Base-by-base conservation (phyloP, 108 stramenopile genomes). In the Mediolabrus comicus region DNA sequence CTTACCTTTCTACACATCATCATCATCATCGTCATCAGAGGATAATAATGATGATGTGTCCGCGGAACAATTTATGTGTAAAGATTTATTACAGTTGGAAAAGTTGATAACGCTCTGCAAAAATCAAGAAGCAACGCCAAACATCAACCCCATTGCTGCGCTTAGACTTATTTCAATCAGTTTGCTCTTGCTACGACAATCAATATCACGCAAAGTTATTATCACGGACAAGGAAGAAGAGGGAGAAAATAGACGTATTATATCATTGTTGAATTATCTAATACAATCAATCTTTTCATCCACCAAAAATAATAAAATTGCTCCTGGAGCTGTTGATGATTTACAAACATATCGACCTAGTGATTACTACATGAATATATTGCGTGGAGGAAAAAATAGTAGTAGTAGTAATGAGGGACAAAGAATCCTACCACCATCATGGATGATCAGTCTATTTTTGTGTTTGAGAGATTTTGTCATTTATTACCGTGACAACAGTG, bases 391-490 rank as follows among this genome's bases (percentile, higher is more conserved):
- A 34, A 57, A 27, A 3, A 4, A 12, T 12, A 35, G 11, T 34
- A 22, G 22, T 34, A 9, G 25, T 17, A 39, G 19, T 51, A 64
- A 2, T n/a, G 28, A 17, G 16, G 16, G 46, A 22, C 26, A 33
- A 24, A 14, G 31, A 32, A 31, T 11, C 51, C 60, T 8, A 36
- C n/a, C 27, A 59, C 12, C 46, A 31, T 52, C 13, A 17, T 70
- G 69, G 76, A 57, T 66, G 69, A 59, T 70, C 54, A 53, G 65
- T 31, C 54, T 77, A 13, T 77, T 70, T 60, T 58, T 59, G 1
- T 69, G 49, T 31, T 65, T 77, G 0, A 69, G 76, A 29, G 76
- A 77, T 65, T 69, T 53, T 31, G 57, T 56, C 16, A 41, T 54
- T 2, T n/a, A 28, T 46, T 11, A 65, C 16, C 41, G 53, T 27